Evolutionary conservation across 192 early-diverging fungal species (phyloP), one percentile per base, ranked within the genome.

Genomic region (Coemansia asiatica): DNA sequence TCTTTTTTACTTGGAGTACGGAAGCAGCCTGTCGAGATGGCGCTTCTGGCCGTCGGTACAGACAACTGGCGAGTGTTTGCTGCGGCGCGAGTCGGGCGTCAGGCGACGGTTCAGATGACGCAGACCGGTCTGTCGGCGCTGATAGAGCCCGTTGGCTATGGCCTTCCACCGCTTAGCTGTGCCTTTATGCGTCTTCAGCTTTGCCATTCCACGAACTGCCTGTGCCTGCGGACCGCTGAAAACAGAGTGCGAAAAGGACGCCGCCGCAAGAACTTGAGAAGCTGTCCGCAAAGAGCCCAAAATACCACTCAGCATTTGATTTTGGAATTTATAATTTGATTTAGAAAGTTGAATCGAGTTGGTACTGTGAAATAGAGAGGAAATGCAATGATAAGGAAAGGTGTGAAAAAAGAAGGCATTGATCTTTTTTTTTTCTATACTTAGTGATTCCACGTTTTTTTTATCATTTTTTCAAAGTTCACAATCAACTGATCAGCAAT

Each of bases 181-280:
- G 49, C 72, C 78, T 66, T 81, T 81, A 72, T 81, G 78, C 22
- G 78, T 81, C 60, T 81, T 81, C 22, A 81, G 66, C 72, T 81
- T 81, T 38, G 78, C 69, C 72, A 81, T 81, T 28, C 50, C 54
- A 31, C 78, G 78, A 21, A 81, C 47, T 18, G 72, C 69, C 55
- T 74, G 72, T 25, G 72, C 23, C 66, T 81, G 78, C n/a, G 78
- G 78, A 18, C 78, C 78, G 53, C 62, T 36, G 6, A 74, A 56
- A 26, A 60, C 22, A 65, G 63, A 36, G 9, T 53, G 61, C 28
- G 59, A 55, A 27, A 61, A 40, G 2, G 56, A 49, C 26, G 48
- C 13, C 21, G 53, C 53, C 18, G 56, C 51, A 19, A 74, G 48
- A 26, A 57, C 67, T 53, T 63, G 66, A 49, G 69, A 63, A 12